Conservation (phyloP, 495 filamentous ascomycete species). For the Penicillium dipodomyicola region DNA sequence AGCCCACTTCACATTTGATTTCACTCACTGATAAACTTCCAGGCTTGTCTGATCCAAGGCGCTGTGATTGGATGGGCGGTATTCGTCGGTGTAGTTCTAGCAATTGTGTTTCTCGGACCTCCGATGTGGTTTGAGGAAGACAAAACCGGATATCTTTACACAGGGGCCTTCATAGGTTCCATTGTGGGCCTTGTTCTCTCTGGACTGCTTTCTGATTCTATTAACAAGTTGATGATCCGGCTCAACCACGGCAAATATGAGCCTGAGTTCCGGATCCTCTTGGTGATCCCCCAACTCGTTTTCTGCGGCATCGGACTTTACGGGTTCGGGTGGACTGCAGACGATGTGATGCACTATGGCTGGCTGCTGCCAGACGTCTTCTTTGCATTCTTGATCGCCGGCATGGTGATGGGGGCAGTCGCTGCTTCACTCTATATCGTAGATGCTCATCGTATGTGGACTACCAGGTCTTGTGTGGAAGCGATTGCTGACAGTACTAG, state of each 20-base stretch:
- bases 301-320: constrained; percentile 78
- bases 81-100: constrained; percentile 84
- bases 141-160: constrained; percentile 83
- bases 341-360: constrained; percentile 56
- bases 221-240: constrained; percentile 65
- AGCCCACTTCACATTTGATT: not conserved
- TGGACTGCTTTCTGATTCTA: constrained; percentile 72
- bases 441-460: constrained; percentile 78
- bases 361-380: constrained; percentile 76
- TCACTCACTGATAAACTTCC: constrained; percentile 9
- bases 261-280: constrained; percentile 81
- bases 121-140: constrained; percentile 82
- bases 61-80: constrained; percentile 93
- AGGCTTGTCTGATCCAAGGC: constrained; percentile 84
- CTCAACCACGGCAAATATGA: constrained; percentile 81
- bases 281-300: constrained; percentile 77
- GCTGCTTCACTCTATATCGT: constrained; percentile 87
- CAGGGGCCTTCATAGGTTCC: constrained; percentile 81
- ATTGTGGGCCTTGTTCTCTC: constrained; percentile 72
- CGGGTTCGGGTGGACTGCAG: constrained; percentile 72
- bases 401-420: constrained; percentile 89
- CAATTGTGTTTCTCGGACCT: constrained; percentile 73
- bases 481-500: constrained; percentile 36
- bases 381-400: constrained; percentile 72
- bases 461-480: not conserved